Evolutionary conservation across 768 basidiomycete genomes (phyloP).

Genomic region (Sarcodon aspratus): DNA sequence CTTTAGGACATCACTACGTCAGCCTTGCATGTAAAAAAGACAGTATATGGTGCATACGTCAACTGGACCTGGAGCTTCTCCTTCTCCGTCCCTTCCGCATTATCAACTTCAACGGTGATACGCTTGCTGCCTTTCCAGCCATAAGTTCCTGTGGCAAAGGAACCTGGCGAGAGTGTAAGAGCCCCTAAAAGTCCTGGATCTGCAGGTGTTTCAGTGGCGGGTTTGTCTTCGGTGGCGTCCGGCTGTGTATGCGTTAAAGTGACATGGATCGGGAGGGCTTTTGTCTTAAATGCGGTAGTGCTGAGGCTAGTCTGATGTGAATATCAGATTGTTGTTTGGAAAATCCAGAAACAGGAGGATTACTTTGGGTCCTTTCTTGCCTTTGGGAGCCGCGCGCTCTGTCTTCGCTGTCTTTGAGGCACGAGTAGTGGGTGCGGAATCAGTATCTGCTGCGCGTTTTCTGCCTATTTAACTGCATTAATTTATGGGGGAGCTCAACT

Average conservation of each 20-base stretch:
- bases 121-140: constrained; percentile 78
- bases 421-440: background rate
- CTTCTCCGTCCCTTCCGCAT: constrained; percentile 31
- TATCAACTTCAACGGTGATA: constrained; percentile 51
- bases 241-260: constrained; percentile 51
- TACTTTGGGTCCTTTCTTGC: background rate
- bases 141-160: constrained; percentile 67
- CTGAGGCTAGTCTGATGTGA: constrained; percentile 30
- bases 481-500: background rate
- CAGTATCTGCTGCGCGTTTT: background rate
- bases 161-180: constrained; percentile 41
- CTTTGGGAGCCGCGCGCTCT: background rate
- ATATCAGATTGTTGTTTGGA: background rate
- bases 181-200: constrained; percentile 56
- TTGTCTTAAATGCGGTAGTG: constrained; percentile 43
- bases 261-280: constrained; percentile 59
- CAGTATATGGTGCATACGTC: constrained; percentile 38
- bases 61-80: constrained; percentile 60
- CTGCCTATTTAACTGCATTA: background rate
- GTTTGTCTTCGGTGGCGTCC: constrained; percentile 23
- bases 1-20: constrained; percentile 21
- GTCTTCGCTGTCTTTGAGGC: background rate
- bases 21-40: background rate
- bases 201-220: constrained; percentile 21
- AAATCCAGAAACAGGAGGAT: background rate